Conservation (phyloP, 1,139 yeast genomes). For the Geotrichum histeridarum region DNA sequence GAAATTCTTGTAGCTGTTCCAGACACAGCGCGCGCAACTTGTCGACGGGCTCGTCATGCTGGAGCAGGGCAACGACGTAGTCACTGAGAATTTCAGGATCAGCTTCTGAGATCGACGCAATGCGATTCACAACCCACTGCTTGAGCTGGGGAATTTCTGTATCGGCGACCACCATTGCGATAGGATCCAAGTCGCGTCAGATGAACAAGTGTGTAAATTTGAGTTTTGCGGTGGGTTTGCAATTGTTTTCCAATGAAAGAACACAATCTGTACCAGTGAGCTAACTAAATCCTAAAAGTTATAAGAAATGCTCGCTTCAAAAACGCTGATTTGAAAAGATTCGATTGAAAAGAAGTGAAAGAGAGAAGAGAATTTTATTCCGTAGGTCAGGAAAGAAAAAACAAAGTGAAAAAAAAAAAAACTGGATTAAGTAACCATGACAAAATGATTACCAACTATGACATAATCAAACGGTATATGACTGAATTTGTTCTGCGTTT, state of each 20-base stretch:
- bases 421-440: not conserved
- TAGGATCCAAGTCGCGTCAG: not conserved
- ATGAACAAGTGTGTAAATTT: not conserved
- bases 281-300: not conserved
- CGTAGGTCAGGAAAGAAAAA: not conserved
- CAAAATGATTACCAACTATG: not conserved
- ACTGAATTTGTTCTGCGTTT: not conserved
- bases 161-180: slow-evolving; percentile 16
- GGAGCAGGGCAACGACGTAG: slow-evolving; percentile 43
- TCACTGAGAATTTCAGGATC: slow-evolving; percentile 45
- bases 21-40: slow-evolving; percentile 35
- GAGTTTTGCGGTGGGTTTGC: no score
- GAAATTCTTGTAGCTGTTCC: slow-evolving; percentile 39
- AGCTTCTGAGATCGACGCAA: slow-evolving; percentile 36
- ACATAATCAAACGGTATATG: not conserved
- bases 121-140: slow-evolving; percentile 39
- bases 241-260: no score
- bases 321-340: not conserved
- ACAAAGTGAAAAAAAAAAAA: not conserved
- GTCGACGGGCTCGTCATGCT: slow-evolving; percentile 37
- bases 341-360: not conserved
- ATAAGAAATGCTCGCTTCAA: not conserved
- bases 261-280: no score
- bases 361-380: not conserved
- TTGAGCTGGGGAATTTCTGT: slow-evolving; percentile 26